phyloP scores from a whole-genome alignment of 441 rosid species.

The Breynia disticha region DNA sequence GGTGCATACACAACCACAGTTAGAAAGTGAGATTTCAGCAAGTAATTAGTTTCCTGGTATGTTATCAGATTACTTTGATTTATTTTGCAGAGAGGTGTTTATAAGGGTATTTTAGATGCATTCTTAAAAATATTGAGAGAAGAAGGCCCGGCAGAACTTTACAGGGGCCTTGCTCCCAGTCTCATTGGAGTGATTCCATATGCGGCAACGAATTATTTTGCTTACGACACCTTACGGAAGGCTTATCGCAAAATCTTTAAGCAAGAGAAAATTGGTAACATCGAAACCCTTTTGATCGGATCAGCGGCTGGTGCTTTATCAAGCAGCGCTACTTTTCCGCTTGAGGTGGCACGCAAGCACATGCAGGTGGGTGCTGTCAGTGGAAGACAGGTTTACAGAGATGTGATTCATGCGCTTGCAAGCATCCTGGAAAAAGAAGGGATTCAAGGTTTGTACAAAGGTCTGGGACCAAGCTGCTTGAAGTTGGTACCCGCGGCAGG shows the following conservation, averaged over 20 bases:
- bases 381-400: conserved; percentile 79
- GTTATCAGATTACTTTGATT: not conserved
- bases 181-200: conserved; percentile 95
- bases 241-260: conserved; percentile 51
- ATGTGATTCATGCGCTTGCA: conserved; percentile 73
- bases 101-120: conserved; percentile 65
- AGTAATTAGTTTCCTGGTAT: not conserved
- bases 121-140: conserved; percentile 63
- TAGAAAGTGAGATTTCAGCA: not conserved
- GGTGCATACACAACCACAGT: conserved; percentile 25
- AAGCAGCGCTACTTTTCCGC: conserved; percentile 89
- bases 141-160: conserved; percentile 82
- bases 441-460: conserved; percentile 69
- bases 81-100: conserved; percentile 64
- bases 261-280: conserved; percentile 79
- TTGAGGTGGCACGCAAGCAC: conserved; percentile 94
- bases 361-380: conserved; percentile 95
- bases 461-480: conserved; percentile 95
- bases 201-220: conserved; percentile 91
- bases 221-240: conserved; percentile 76
- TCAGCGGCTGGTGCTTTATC: conserved; percentile 92
- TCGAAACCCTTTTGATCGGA: conserved; percentile 87
- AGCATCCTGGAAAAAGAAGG: conserved; percentile 81
- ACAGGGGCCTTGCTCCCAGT: conserved; percentile 90
- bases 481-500: conserved; percentile 99